Percentiles rank a stretch among this genome's conserved stretches.
Conservation (phyloP, 2,329 filamentous ascomycete species). For the Metarhizium rileyi region DNA sequence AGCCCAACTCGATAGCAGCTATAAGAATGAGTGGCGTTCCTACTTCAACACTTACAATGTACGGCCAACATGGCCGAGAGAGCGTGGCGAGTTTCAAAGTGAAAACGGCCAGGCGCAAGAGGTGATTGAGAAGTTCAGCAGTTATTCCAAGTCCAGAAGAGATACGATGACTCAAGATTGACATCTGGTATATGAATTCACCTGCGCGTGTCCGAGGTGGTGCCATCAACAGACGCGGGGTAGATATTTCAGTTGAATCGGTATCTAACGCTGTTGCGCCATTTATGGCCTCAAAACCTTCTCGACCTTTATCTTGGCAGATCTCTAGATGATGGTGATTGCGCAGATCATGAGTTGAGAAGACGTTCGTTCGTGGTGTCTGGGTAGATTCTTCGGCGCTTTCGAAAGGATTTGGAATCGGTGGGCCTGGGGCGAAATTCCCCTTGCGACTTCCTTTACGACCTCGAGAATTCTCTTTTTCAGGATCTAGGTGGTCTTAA, state of each 20-base stretch:
- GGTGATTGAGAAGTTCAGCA: conserved; percentile 23
- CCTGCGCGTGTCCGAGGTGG: conserved; percentile 31
- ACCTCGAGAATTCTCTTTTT: conserved; percentile 19
- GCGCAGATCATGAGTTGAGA: not conserved
- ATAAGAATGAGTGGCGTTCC: conserved; percentile 58
- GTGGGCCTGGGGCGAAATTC: not conserved
- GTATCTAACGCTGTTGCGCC: not conserved
- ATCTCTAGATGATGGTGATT: not conserved
- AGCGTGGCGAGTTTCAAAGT: conserved; percentile 58
- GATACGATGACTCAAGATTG: conserved; percentile 25
- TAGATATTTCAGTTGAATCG: not conserved
- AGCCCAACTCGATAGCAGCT: conserved; percentile 55
- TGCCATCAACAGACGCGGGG: conserved; percentile 34
- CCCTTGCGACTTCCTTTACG: conserved; percentile 1
- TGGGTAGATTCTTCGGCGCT: conserved; percentile 11
- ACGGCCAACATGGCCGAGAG: conserved; percentile 60
- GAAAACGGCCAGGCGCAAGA: conserved; percentile 51
- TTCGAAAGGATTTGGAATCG: conserved; percentile 15
- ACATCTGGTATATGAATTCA: conserved; percentile 23
- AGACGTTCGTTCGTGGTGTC: conserved; percentile 7
- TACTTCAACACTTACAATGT: conserved; percentile 53
- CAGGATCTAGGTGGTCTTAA: conserved; percentile 14
- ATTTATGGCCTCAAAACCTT: not conserved
- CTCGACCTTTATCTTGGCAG: not conserved
- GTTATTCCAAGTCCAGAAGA: conserved; percentile 15